Conservation (phyloP, 2,329 filamentous ascomycete genomes). For the Verticillium zaregamsianum region DNA sequence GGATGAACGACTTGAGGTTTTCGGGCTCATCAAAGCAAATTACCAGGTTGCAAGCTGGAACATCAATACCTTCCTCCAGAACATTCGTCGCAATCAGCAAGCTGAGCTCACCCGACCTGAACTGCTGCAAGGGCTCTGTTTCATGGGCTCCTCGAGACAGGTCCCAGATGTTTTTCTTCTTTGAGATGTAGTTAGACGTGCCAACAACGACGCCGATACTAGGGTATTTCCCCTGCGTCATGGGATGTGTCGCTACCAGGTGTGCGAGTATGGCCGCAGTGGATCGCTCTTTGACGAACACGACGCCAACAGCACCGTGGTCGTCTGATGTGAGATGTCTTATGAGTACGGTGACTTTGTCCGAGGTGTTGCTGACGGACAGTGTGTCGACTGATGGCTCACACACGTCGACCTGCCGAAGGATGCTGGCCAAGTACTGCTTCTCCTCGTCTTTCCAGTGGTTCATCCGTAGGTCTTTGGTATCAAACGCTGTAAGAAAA, state of each 20-base stretch:
- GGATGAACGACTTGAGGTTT: constrained; percentile 55
- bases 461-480: constrained; percentile 24
- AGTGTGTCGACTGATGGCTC: constrained; percentile 13
- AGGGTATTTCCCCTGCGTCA: constrained; percentile 36
- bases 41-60: constrained; percentile 60
- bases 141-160: constrained; percentile 25
- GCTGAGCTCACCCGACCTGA: constrained; percentile 50
- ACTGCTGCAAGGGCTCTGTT: constrained; percentile 34
- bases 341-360: constrained; percentile 56
- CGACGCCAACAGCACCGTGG: constrained; percentile 49
- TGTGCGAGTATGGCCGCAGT: constrained; percentile 57
- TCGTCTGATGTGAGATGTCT: constrained; percentile 40
- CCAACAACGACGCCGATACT: constrained; percentile 53
- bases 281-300: constrained; percentile 63
- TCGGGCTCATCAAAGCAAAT: constrained; percentile 49
- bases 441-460: constrained; percentile 47
- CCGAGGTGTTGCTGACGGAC: constrained; percentile 35
- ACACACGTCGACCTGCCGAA: constrained; percentile 31
- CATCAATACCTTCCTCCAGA: constrained; percentile 64
- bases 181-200: constrained; percentile 32
- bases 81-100: constrained; percentile 61
- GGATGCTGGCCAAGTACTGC: constrained; percentile 46
- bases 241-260: constrained; percentile 50
- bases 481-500: constrained; percentile 18
- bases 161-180: constrained; percentile 36